These are phyloP conservation scores for Clarireedia hainanense DNA, from an alignment of 2,329 filamentous ascomycete genomes.

Conservation along the genomic window DNA sequence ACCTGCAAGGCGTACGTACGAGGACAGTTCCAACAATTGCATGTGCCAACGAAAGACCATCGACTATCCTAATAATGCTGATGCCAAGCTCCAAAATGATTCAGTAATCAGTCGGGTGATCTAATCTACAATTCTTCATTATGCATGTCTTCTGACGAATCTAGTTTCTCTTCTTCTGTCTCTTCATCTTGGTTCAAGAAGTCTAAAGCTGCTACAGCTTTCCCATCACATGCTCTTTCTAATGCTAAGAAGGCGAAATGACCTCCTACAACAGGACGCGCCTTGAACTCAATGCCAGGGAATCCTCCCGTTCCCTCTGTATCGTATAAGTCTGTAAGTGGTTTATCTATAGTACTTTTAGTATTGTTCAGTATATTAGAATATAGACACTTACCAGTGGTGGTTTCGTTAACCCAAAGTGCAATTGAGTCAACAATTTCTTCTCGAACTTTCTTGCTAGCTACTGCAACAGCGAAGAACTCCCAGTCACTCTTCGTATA, in stretches of 20 bases:
- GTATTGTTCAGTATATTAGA: not conserved
- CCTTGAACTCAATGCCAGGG: slow-evolving; percentile 69
- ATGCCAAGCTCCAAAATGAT: not conserved
- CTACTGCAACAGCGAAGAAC: slow-evolving; percentile 77
- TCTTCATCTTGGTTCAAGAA: slow-evolving; percentile 37
- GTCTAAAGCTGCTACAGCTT: slow-evolving; percentile 49
- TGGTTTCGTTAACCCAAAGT: slow-evolving; percentile 76
- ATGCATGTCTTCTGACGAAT: not conserved
- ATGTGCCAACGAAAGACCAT: too few species aligned
- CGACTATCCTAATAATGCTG: too few species aligned
- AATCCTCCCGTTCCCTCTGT: slow-evolving; percentile 72
- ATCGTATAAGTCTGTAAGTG: slow-evolving; percentile 75
- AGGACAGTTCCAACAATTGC: too few species aligned
- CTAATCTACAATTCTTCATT: slow-evolving; percentile 19
- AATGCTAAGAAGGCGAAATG: slow-evolving; percentile 83
- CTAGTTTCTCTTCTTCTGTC: slow-evolving; percentile 18
- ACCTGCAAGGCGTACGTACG: too few species aligned
- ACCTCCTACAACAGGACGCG: slow-evolving; percentile 73
- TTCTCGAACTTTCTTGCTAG: slow-evolving; percentile 56
- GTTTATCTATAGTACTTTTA: slow-evolving; percentile 44
- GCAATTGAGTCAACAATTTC: slow-evolving; percentile 70
- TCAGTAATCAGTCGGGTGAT: not conserved
- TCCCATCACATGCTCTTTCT: slow-evolving; percentile 68
- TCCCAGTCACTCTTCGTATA: slow-evolving; percentile 92
- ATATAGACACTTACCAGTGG: slow-evolving; percentile 41